phyloP scores from a whole-genome alignment of 2,329 filamentous ascomycete genomes.

The Paraconiothyrium sp. region DNA sequence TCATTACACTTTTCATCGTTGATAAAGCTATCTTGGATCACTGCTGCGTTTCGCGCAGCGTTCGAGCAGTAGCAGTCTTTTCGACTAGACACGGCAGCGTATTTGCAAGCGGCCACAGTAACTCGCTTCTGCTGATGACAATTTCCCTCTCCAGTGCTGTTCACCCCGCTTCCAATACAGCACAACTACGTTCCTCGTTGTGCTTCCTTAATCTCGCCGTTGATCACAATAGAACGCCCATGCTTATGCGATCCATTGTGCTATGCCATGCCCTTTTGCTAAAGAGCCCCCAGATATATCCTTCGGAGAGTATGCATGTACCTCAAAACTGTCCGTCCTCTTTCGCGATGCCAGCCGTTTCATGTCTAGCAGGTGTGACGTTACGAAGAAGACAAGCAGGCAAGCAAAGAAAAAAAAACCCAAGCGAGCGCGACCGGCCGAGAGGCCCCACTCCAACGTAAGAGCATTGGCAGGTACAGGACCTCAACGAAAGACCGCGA shows the following conservation, averaged over 20 bases:
- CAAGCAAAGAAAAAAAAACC: conserved; percentile 13
- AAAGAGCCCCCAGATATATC: not conserved
- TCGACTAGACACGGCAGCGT: not conserved
- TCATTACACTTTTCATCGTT: not conserved
- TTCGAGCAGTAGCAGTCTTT: not conserved
- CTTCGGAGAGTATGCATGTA: conserved; percentile 10
- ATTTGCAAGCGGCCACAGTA: not conserved
- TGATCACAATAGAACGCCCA: conserved; percentile 1
- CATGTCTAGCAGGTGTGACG: not conserved
- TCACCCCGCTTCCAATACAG: not conserved
- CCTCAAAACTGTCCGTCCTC: not conserved
- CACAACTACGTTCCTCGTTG: not conserved
- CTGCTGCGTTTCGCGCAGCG: not conserved
- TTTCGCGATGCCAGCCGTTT: conserved; percentile 8
- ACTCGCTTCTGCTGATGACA: not conserved
- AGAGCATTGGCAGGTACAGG: not conserved
- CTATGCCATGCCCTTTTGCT: not conserved
- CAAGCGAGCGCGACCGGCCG: conserved; percentile 3
- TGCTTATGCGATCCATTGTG: conserved; percentile 3
- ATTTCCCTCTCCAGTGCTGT: not conserved
- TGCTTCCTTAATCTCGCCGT: not conserved
- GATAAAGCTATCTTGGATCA: too few species aligned
- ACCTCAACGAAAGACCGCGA: not conserved
- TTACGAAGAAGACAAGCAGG: not conserved
- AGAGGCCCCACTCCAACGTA: conserved; percentile 5